Conservation (phyloP, 805 yeast genomes). For the Tetrapisispora iriomotensis region DNA sequence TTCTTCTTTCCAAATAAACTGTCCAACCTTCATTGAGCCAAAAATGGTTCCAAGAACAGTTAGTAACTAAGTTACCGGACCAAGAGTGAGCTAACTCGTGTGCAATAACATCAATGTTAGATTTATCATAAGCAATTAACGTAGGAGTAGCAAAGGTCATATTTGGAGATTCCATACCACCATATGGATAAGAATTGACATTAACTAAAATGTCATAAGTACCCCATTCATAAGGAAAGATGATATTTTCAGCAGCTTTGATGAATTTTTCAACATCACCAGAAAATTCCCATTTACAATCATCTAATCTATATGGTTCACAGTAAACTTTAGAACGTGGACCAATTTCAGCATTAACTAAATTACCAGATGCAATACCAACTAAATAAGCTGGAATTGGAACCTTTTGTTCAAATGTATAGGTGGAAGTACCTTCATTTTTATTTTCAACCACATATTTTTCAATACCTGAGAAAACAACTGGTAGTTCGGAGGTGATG, state of each 20-base stretch:
- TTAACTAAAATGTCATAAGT: slow-evolving; percentile 71
- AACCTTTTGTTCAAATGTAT: slow-evolving; percentile 56
- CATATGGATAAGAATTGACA: slow-evolving; percentile 74
- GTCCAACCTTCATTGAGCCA: slow-evolving; percentile 98
- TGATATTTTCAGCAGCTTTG: slow-evolving; percentile 57
- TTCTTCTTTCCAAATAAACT: slow-evolving; percentile 80
- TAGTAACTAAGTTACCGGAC: slow-evolving; percentile 87
- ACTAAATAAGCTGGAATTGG: slow-evolving; percentile 82
- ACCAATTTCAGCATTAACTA: slow-evolving; percentile 58
- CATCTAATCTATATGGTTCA: slow-evolving; percentile 59
- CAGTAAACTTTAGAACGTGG: slow-evolving; percentile 79
- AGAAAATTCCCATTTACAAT: slow-evolving; percentile 71
- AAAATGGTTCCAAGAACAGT: slow-evolving; percentile 86
- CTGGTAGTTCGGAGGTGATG: slow-evolving; percentile 56
- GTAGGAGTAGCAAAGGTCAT: slow-evolving; percentile 89
- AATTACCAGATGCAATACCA: slow-evolving; percentile 78
- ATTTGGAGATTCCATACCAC: slow-evolving; percentile 94
- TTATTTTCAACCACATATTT: slow-evolving; percentile 5
- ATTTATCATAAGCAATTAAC: slow-evolving; percentile 70
- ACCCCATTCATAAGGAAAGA: slow-evolving; percentile 77
- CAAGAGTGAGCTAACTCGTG: slow-evolving; percentile 91
- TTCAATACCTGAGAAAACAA: slow-evolving; percentile 61
- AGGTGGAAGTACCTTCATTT: slow-evolving; percentile 22
- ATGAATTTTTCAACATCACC: slow-evolving; percentile 75
- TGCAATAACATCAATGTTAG: slow-evolving; percentile 82